A percentile compares a stretch with the other conserved stretches of the same genome.
Evolutionary conservation across 2,329 filamentous ascomycete genomes (phyloP).

Genomic region (Penicillium sp.): DNA sequence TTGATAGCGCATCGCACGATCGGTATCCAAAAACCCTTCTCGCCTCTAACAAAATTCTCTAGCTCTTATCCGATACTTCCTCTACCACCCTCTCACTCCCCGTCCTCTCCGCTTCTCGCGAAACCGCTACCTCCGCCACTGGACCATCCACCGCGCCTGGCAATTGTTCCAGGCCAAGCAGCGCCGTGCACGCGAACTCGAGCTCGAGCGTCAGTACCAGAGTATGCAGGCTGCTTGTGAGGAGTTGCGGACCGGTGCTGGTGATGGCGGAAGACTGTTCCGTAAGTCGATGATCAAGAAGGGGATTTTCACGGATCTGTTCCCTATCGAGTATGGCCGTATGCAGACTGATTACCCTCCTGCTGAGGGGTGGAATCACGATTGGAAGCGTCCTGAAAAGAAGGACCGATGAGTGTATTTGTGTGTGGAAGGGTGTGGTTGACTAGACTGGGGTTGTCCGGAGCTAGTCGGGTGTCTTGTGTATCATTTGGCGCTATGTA

Average conservation of each 20-base stretch:
- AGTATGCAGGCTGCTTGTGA: constrained; percentile 85
- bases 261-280: constrained; percentile 66
- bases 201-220: constrained; percentile 77
- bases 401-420: constrained; percentile 18
- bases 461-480: constrained; percentile 10
- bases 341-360: constrained; percentile 77
- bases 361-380: constrained; percentile 85
- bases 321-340: constrained; percentile 85
- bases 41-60: constrained; percentile 16
- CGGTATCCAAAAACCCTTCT: background rate
- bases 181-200: constrained; percentile 63
- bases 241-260: constrained; percentile 63
- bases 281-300: constrained; percentile 89
- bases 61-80: constrained; percentile 70
- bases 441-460: constrained; percentile 2
- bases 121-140: constrained; percentile 86
- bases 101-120: constrained; percentile 86
- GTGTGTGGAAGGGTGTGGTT: background rate
- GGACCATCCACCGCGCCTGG: constrained; percentile 99
- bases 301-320: constrained; percentile 70
- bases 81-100: constrained; percentile 67
- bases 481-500: constrained; percentile 31
- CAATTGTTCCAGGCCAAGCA: constrained; percentile 73
- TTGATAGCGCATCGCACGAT: constrained; percentile 1
- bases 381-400: constrained; percentile 68